phyloP scores from a whole-genome alignment of 176 grass and related monocot species.

The bread wheat (Triticum aestivum) region IWGSC_CS_RefSeq_v2.1 NC_057796.1:32355505-32356004 shows the following conservation, averaged over 20 bases:
- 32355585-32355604: neutral
- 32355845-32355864: too few relatives aligned
- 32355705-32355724: neutral
- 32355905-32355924: too few relatives aligned
- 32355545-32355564: neutral
- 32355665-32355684: neutral
- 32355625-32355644: neutral
- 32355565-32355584: neutral
- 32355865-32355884: too few relatives aligned
- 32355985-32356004: too few relatives aligned
- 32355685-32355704: neutral
- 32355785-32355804: too few relatives aligned
- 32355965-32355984: too few relatives aligned
- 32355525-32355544: neutral
- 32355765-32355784: neutral
- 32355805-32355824: too few relatives aligned
- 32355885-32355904: too few relatives aligned
- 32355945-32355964: too few relatives aligned
- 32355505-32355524: too few relatives aligned
- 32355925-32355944: too few relatives aligned
- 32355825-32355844: too few relatives aligned
- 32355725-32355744: neutral
- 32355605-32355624: neutral
- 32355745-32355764: neutral
- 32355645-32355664: neutral